phyloP scores from a whole-genome alignment of 192 early-diverging fungal genomes.

The Paraglomus occultum region DNA sequence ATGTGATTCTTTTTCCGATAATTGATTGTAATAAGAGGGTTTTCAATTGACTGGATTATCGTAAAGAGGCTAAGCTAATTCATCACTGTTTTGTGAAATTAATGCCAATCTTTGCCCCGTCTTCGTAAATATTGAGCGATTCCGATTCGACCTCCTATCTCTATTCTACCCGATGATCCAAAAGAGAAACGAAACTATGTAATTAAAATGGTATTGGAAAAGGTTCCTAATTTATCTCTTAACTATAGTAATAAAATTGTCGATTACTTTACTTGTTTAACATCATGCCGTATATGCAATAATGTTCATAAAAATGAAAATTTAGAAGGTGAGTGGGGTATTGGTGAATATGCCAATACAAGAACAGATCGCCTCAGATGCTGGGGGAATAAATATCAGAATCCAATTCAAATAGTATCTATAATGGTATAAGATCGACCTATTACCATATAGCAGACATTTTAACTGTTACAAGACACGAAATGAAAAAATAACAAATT shows the following conservation, averaged over 20 bases:
- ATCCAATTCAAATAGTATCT: conserved; percentile 27
- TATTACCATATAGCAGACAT: too few species aligned
- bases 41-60: too few species aligned
- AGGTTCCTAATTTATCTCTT: conserved; percentile 17
- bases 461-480: too few species aligned
- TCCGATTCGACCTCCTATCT: conserved; percentile 4
- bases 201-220: conserved; percentile 26
- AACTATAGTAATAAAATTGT: conserved; percentile 18
- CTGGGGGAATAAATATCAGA: conserved; percentile 28
- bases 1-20: too few species aligned
- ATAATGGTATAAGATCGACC: conserved; percentile 22
- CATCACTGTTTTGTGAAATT: too few species aligned
- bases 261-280: conserved; percentile 22
- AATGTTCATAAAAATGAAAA: conserved; percentile 25
- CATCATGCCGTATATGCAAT: conserved; percentile 23
- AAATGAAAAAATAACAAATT: too few species aligned
- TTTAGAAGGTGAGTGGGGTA: conserved; percentile 21
- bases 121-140: too few species aligned
- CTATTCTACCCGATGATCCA: conserved; percentile 11
- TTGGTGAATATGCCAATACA: conserved; percentile 24
- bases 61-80: too few species aligned
- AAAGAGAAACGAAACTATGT: not conserved
- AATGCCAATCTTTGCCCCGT: too few species aligned
- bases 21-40: too few species aligned
- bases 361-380: conserved; percentile 24